Evolutionary conservation across 352 stramenopile genomes (phyloP).

Genomic region (Globisporangium emineosum): DNA sequence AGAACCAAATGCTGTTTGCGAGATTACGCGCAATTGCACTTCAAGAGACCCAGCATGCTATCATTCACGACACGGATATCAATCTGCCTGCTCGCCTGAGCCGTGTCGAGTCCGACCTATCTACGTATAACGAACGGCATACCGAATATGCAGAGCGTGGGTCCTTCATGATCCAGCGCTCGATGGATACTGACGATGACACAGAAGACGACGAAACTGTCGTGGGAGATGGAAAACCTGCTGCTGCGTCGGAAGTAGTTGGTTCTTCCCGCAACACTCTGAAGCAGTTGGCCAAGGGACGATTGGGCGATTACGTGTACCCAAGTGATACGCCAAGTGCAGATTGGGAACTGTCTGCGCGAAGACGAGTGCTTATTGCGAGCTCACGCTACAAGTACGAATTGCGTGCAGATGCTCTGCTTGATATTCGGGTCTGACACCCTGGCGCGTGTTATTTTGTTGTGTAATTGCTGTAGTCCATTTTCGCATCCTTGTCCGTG

Average conservation of each 20-base stretch:
- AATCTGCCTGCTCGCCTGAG: conserved; percentile 2
- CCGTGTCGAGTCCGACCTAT: conserved; percentile 39
- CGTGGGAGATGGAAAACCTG: neutral
- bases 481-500: conserved; percentile 75
- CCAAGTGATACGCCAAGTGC: conserved; percentile 51
- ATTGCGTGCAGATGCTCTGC: neutral
- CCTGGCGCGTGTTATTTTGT: neutral
- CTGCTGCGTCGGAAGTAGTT: neutral
- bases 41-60: conserved; percentile 29
- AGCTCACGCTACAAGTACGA: conserved; percentile 71
- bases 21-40: conserved; percentile 53
- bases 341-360: conserved; percentile 55
- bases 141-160: conserved; percentile 30
- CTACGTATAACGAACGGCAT: conserved; percentile 36
- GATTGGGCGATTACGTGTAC: conserved; percentile 65
- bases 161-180: conserved; percentile 30
- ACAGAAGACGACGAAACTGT: conserved; percentile 26
- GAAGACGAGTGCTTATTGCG: conserved; percentile 64
- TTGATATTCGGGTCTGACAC: neutral
- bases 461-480: conserved; percentile 30
- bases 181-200: conserved; percentile 26
- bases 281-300: conserved; percentile 56
- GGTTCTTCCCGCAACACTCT: conserved; percentile 35
- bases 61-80: conserved; percentile 7
- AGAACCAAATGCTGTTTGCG: conserved; percentile 65